A percentile compares a stretch with the other conserved stretches of the same genome.
phyloP scores from a whole-genome alignment of 768 basidiomycete species.

The Phlebiopsis flavidoalba region DNA sequence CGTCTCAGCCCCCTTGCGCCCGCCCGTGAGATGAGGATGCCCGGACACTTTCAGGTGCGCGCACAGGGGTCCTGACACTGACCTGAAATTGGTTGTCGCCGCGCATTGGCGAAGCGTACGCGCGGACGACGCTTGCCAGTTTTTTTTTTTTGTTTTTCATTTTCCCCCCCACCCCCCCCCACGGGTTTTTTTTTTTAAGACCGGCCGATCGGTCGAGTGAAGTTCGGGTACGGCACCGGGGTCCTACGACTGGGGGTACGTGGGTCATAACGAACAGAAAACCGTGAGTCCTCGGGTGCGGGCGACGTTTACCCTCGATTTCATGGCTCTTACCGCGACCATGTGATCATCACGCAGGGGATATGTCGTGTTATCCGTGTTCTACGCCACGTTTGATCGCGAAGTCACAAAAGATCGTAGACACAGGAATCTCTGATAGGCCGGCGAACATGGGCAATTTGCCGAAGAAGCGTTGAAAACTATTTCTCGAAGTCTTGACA shows the following conservation, averaged over 20 bases:
- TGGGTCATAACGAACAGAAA: background rate
- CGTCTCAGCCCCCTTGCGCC: background rate
- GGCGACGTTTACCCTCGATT: background rate
- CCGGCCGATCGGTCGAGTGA: constrained; percentile 1
- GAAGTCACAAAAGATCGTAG: background rate
- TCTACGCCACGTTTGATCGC: background rate
- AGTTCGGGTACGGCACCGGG: background rate
- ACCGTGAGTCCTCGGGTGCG: background rate
- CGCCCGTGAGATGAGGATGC: too few relatives aligned
- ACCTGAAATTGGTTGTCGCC: background rate
- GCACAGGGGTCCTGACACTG: constrained; percentile 4
- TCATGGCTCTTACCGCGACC: background rate
- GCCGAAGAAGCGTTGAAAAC: background rate
- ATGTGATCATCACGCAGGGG: background rate
- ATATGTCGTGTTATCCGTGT: background rate
- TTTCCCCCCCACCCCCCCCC: too few relatives aligned
- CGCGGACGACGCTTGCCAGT: background rate
- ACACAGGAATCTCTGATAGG: background rate
- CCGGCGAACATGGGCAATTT: background rate
- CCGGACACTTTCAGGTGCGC: background rate
- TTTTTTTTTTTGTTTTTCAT: too few relatives aligned
- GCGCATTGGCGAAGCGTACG: background rate
- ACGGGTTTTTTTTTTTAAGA: too few relatives aligned
- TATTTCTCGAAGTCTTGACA: background rate
- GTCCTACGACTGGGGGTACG: background rate